Percentiles rank a stretch among this genome's conserved stretches.
Conservation (phyloP, 257 asterid species). For the Penstemon barbatus region DNA sequence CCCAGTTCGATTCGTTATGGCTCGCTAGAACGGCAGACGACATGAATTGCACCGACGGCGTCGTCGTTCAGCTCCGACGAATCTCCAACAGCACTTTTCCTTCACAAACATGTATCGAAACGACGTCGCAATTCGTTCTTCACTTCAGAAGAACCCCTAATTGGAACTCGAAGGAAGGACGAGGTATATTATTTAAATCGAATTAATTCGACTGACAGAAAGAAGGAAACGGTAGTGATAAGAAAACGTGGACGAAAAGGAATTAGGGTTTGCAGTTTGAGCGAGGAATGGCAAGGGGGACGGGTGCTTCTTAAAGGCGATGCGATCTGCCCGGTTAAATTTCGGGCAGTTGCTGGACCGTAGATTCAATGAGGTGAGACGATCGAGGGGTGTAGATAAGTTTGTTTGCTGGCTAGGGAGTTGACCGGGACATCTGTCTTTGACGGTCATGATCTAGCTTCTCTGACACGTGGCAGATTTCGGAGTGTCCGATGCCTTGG, state of each 20-base stretch:
- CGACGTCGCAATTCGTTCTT: slow-evolving; percentile 15
- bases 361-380: slow-evolving; percentile 18
- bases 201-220: neutral
- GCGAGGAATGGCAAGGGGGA: slow-evolving; percentile 59
- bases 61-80: slow-evolving; percentile 45
- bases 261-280: slow-evolving; percentile 66
- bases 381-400: slow-evolving; percentile 44
- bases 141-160: slow-evolving; percentile 11
- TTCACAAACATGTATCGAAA: slow-evolving; percentile 46
- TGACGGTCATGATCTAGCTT: slow-evolving; percentile 42
- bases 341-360: slow-evolving; percentile 65
- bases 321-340: slow-evolving; percentile 73
- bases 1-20: slow-evolving; percentile 89
- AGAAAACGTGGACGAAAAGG: slow-evolving; percentile 17
- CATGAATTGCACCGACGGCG: slow-evolving; percentile 59
- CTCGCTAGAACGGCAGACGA: slow-evolving; percentile 88
- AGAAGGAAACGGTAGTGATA: neutral
- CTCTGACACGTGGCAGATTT: slow-evolving; percentile 38
- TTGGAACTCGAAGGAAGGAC: neutral
- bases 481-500: slow-evolving; percentile 25
- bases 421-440: slow-evolving; percentile 74
- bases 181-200: neutral
- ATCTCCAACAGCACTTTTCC: slow-evolving; percentile 40
- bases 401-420: slow-evolving; percentile 64
- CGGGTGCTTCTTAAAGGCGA: slow-evolving; percentile 80